A percentile compares a stretch with the other conserved stretches of the same genome.
Evolutionary conservation across 768 basidiomycete genomes (phyloP).

Genomic region (Podaxis sp.): DNA sequence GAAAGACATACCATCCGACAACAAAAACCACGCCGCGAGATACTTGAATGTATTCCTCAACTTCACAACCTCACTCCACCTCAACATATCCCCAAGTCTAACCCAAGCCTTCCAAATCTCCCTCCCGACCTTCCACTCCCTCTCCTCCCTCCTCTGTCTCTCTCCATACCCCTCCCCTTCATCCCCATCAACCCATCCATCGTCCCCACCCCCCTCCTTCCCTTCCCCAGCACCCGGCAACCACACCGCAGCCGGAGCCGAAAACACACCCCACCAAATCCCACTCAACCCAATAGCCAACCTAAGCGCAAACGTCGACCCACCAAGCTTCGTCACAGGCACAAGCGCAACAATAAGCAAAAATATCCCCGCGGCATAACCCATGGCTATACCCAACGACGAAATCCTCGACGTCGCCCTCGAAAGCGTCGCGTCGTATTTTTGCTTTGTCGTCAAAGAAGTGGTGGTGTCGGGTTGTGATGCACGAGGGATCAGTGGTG

Average conservation of each 20-base stretch:
- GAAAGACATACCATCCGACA: slow-evolving; percentile 74
- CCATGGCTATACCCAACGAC: slow-evolving; percentile 80
- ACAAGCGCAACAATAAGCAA: slow-evolving; percentile 73
- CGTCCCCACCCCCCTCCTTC: slow-evolving; percentile 10
- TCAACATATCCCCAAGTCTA: slow-evolving; percentile 72
- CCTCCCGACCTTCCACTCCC: slow-evolving; percentile 40
- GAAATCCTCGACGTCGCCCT: slow-evolving; percentile 82
- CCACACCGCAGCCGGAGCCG: slow-evolving; percentile 76
- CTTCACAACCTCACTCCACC: slow-evolving; percentile 67
- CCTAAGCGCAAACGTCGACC: slow-evolving; percentile 76
- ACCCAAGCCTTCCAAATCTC: slow-evolving; percentile 64
- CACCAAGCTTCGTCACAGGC: slow-evolving; percentile 71
- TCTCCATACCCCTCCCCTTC: slow-evolving; percentile 16
- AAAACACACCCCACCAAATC: slow-evolving; percentile 84
- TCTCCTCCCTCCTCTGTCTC: slow-evolving; percentile 18
- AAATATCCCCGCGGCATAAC: slow-evolving; percentile 81
- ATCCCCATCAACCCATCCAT: slow-evolving; percentile 7
- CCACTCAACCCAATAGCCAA: slow-evolving; percentile 86
- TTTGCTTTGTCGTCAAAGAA: slow-evolving; percentile 23
- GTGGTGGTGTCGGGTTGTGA: slow-evolving; percentile 2
- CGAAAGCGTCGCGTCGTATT: slow-evolving; percentile 62
- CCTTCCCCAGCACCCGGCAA: slow-evolving; percentile 46
- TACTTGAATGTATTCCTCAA: slow-evolving; percentile 87
- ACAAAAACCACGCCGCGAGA: slow-evolving; percentile 90
- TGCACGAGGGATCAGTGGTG: slow-evolving; percentile 38